Percentiles rank a stretch among this genome's conserved stretches.
Evolutionary conservation across 805 yeast species (phyloP).

Genomic region (Teunomyces funiuensis): DNA sequence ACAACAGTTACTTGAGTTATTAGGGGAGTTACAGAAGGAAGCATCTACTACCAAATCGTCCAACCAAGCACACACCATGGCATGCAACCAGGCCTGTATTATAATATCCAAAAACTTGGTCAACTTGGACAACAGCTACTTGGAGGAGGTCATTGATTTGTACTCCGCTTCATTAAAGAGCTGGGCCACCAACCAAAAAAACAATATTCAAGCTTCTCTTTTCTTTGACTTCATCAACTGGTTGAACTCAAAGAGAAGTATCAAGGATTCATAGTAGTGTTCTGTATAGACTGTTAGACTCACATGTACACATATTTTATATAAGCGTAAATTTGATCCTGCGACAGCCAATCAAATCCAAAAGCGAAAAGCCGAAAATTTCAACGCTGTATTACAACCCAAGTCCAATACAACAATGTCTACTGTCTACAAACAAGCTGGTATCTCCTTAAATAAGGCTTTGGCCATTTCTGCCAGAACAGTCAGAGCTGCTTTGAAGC

Average conservation of each 20-base stretch:
- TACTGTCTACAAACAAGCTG: constrained; percentile 48
- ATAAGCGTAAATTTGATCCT: constrained; percentile 1
- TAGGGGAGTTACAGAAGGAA: constrained; percentile 45
- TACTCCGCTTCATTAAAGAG: constrained; percentile 55
- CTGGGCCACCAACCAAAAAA: constrained; percentile 56
- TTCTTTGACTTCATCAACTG: constrained; percentile 82
- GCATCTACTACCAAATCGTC: constrained; percentile 42
- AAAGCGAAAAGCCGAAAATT: constrained; percentile 9
- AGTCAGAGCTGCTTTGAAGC: constrained; percentile 83
- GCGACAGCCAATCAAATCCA: constrained; percentile 3
- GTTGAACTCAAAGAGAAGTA: constrained; percentile 53
- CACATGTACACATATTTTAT: constrained; percentile 5
- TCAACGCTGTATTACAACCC: not conserved
- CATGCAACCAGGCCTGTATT: constrained; percentile 67
- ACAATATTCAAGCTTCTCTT: constrained; percentile 52
- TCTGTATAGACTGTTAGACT: not conserved
- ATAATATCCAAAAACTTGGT: constrained; percentile 59
- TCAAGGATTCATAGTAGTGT: not conserved
- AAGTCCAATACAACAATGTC: constrained; percentile 31
- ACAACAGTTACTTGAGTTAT: constrained; percentile 21
- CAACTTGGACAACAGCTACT: constrained; percentile 29
- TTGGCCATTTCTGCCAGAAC: constrained; percentile 88
- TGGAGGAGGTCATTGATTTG: constrained; percentile 50
- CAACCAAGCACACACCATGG: constrained; percentile 49
- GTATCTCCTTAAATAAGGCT: constrained; percentile 74